Evolutionary conservation across 345 rosid genomes (phyloP).

Genomic region (Physaria fendleri): DNA sequence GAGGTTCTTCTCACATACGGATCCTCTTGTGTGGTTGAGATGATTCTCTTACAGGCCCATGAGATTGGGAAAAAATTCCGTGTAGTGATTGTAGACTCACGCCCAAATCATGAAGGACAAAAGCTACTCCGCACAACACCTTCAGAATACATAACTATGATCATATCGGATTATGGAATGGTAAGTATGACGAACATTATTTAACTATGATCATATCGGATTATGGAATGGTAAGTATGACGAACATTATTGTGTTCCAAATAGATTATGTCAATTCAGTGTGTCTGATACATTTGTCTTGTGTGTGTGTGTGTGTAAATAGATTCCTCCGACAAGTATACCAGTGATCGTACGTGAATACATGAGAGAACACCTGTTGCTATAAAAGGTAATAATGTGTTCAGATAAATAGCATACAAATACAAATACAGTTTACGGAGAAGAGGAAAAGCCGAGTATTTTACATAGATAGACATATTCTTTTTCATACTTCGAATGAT

Average conservation of each 20-base stretch:
- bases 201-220: constrained; percentile 73
- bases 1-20: constrained; percentile 80
- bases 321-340: constrained; percentile 81
- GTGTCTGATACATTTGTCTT: not conserved
- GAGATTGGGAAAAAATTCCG: constrained; percentile 65
- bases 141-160: constrained; percentile 66
- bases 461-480: not conserved
- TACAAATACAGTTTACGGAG: not conserved
- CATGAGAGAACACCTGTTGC: constrained; percentile 50
- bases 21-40: constrained; percentile 68
- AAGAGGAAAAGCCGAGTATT: not conserved
- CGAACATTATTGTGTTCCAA: not conserved
- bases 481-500: not conserved
- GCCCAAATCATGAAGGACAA: constrained; percentile 67
- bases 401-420: constrained; percentile 14
- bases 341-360: constrained; percentile 72
- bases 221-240: constrained; percentile 63
- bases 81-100: constrained; percentile 65
- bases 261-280: not conserved
- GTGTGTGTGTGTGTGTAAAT: not conserved
- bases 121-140: constrained; percentile 64
- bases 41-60: constrained; percentile 60
- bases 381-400: constrained; percentile 29
- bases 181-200: constrained; percentile 38
- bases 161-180: constrained; percentile 77